phyloP scores from a whole-genome alignment of 2,329 filamentous ascomycete genomes.

The Remersonia thermophila region DNA sequence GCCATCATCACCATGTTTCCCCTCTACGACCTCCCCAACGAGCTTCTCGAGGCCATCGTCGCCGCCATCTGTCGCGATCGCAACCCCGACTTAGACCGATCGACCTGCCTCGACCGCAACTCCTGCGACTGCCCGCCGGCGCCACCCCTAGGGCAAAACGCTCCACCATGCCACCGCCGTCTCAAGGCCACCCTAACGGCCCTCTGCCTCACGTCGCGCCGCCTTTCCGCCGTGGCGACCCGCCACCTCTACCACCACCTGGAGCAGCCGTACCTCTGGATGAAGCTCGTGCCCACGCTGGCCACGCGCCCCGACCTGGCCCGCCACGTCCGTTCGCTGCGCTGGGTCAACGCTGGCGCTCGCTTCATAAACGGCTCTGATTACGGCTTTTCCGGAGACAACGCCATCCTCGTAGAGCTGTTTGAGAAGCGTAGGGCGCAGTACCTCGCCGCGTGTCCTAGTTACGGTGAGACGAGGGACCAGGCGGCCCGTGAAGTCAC shows the following conservation, averaged over 20 bases:
- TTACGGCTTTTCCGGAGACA: no score
- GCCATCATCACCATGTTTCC: not conserved
- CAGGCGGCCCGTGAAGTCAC: not conserved
- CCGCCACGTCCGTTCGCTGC: not conserved
- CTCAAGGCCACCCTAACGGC: not conserved
- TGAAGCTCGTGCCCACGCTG: constrained; percentile 3
- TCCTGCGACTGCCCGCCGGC: not conserved
- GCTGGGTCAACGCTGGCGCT: not conserved
- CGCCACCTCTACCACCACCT: constrained; percentile 5
- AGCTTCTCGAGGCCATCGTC: not conserved
- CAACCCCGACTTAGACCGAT: not conserved
- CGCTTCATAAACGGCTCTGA: no score
- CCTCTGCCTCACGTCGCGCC: constrained; percentile 4
- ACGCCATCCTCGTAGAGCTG: no score
- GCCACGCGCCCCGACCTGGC: constrained; percentile 3
- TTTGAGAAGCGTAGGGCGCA: no score
- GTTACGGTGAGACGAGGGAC: no score
- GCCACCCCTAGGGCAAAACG: not conserved
- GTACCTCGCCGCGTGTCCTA: no score
- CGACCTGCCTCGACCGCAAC: not conserved
- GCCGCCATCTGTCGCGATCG: not conserved
- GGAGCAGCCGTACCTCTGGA: not conserved
- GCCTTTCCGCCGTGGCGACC: not conserved
- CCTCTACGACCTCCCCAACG: not conserved
- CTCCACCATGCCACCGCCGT: no score